Conservation (phyloP, 163 green algal genomes). For the Scenedesmus sp. region DNA sequence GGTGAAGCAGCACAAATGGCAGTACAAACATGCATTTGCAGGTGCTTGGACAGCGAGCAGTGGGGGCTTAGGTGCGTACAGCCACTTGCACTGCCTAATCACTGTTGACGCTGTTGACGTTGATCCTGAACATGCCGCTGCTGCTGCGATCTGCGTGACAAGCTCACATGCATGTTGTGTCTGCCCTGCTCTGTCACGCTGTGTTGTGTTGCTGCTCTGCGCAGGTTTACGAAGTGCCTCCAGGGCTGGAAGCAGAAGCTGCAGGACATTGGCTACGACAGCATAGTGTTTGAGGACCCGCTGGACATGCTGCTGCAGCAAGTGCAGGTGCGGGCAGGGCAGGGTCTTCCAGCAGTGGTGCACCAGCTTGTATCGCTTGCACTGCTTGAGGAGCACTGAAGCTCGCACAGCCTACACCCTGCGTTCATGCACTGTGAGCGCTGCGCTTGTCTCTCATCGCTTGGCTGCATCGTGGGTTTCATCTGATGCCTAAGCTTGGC, state of each 20-base stretch:
- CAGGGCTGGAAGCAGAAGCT: constrained; percentile 68
- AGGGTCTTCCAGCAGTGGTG: background rate
- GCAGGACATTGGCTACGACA: constrained; percentile 65
- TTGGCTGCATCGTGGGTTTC: too few species aligned
- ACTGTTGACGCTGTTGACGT: background rate
- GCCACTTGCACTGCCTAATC: too few species aligned
- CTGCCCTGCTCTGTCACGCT: background rate
- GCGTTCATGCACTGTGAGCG: background rate
- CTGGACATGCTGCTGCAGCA: constrained; percentile 83
- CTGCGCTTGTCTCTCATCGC: background rate
- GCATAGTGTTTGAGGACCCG: constrained; percentile 86
- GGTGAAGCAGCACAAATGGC: background rate
- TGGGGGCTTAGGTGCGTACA: background rate
- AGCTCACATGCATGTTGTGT: background rate
- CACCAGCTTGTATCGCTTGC: background rate
- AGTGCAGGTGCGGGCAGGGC: constrained; percentile 52
- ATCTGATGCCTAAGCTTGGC: too few species aligned
- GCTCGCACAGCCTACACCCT: too few species aligned
- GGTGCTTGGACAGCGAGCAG: background rate
- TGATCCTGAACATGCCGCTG: background rate
- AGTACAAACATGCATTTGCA: background rate
- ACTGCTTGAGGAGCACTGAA: too few species aligned
- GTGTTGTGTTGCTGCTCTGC: background rate
- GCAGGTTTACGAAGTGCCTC: constrained; percentile 69
- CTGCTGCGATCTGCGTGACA: background rate